These are phyloP conservation scores for Aspergillus hortae DNA, from an alignment of 2,329 filamentous ascomycete species.

Conservation along the genomic window DNA sequence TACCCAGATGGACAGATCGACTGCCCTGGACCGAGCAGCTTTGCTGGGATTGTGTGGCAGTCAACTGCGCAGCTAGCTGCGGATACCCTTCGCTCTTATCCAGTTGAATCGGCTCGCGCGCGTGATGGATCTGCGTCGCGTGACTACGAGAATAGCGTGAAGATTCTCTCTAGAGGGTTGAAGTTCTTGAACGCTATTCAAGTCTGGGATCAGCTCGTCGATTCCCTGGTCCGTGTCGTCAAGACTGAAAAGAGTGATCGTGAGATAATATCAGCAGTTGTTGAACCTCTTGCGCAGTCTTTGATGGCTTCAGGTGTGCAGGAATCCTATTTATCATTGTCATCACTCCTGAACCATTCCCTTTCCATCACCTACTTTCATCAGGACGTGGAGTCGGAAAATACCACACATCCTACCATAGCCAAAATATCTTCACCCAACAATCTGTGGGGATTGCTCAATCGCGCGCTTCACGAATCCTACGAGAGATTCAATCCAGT, in stretches of 20 bases:
- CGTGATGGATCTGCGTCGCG: constrained; percentile 55
- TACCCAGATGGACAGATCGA: constrained; percentile 14
- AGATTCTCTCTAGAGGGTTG: constrained; percentile 61
- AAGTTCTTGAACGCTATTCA: constrained; percentile 23
- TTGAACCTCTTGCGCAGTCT: constrained; percentile 66
- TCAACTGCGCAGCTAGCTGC: constrained; percentile 30
- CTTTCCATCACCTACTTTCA: constrained; percentile 32
- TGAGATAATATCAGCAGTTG: constrained; percentile 61
- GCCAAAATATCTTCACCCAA: constrained; percentile 34
- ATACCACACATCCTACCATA: neutral
- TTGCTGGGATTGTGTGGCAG: constrained; percentile 33
- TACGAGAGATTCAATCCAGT: constrained; percentile 50
- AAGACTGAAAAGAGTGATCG: constrained; percentile 64
- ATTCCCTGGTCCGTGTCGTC: constrained; percentile 54
- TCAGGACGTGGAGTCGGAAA: neutral
- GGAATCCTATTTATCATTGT: constrained; percentile 33
- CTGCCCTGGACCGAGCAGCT: constrained; percentile 5
- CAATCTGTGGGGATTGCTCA: constrained; percentile 61
- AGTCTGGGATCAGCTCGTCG: constrained; percentile 53
- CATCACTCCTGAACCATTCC: constrained; percentile 29
- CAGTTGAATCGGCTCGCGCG: constrained; percentile 38
- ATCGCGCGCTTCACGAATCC: constrained; percentile 49
- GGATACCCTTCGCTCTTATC: constrained; percentile 39
- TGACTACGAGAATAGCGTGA: constrained; percentile 67
- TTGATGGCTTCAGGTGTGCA: constrained; percentile 35